These are phyloP conservation scores for Mycena filopes DNA, from an alignment of 768 basidiomycete genomes.

Conservation along the genomic window DNA sequence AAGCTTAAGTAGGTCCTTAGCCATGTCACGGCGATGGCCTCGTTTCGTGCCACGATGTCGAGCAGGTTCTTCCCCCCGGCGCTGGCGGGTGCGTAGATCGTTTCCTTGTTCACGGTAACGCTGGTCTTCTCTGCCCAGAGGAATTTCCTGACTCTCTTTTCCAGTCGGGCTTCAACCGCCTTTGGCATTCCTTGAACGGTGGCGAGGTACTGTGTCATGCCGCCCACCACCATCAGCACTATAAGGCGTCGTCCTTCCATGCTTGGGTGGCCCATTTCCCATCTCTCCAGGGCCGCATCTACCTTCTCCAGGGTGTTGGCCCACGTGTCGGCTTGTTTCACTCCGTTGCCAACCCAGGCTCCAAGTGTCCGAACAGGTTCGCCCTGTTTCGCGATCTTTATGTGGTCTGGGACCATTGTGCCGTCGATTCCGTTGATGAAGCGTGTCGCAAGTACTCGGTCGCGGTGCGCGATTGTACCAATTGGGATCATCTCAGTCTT, in stretches of 20 bases:
- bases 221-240: too few relatives aligned
- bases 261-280: too few relatives aligned
- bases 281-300: background rate
- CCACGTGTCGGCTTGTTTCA: background rate
- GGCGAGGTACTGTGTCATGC: too few relatives aligned
- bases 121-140: slow-evolving; percentile 2
- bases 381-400: background rate
- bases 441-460: slow-evolving; percentile 1
- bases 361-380: background rate
- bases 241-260: too few relatives aligned
- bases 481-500: slow-evolving; percentile 40
- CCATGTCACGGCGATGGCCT: too few relatives aligned
- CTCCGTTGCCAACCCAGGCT: background rate
- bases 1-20: too few relatives aligned
- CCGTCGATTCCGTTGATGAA: background rate
- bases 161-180: too few relatives aligned
- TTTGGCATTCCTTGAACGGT: too few relatives aligned
- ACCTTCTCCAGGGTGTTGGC: background rate
- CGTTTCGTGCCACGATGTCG: too few relatives aligned
- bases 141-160: too few relatives aligned
- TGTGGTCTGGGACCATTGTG: background rate
- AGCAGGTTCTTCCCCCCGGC: background rate
- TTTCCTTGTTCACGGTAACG: slow-evolving; percentile 7
- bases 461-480: slow-evolving; percentile 29
- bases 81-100: slow-evolving; percentile 1